Percentiles rank a stretch among this genome's conserved stretches.
phyloP scores from a whole-genome alignment of 2,329 filamentous ascomycete genomes.

The Colletotrichum agaves region DNA sequence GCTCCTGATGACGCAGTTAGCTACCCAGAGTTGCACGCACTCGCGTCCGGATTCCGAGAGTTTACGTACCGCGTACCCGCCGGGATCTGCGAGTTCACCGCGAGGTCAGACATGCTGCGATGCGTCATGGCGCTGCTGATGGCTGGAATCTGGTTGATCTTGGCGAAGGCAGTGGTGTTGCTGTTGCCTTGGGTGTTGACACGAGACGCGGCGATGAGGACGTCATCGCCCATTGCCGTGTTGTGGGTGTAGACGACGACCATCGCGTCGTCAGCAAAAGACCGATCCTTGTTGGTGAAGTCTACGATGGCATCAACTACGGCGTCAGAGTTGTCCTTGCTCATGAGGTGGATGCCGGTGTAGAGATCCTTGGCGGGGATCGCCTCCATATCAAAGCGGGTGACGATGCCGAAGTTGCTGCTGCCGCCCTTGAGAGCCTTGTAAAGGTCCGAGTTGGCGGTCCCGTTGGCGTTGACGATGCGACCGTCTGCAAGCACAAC shows the following conservation, averaged over 20 bases:
- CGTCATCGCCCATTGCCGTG: slow-evolving; percentile 22
- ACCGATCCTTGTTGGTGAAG: slow-evolving; percentile 54
- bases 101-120: not conserved
- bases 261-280: slow-evolving; percentile 41
- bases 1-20: slow-evolving; percentile 42
- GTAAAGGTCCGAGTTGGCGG: slow-evolving; percentile 54
- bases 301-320: slow-evolving; percentile 47
- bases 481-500: slow-evolving; percentile 57
- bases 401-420: slow-evolving; percentile 58
- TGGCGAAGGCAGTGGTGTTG: slow-evolving; percentile 13
- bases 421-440: slow-evolving; percentile 60
- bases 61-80: not conserved
- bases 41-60: no score
- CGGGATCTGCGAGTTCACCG: not conserved
- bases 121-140: slow-evolving; percentile 6
- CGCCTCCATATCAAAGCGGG: slow-evolving; percentile 45
- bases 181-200: slow-evolving; percentile 37
- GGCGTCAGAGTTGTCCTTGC: slow-evolving; percentile 32
- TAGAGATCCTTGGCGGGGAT: slow-evolving; percentile 29
- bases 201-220: slow-evolving; percentile 37
- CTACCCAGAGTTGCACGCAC: not conserved
- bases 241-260: slow-evolving; percentile 43
- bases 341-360: slow-evolving; percentile 32
- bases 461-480: slow-evolving; percentile 52
- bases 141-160: slow-evolving; percentile 5